A percentile compares a stretch with the other conserved stretches of the same genome.
phyloP scores from a whole-genome alignment of 495 filamentous ascomycete species.

The Aspergillus olivimuriae region DNA sequence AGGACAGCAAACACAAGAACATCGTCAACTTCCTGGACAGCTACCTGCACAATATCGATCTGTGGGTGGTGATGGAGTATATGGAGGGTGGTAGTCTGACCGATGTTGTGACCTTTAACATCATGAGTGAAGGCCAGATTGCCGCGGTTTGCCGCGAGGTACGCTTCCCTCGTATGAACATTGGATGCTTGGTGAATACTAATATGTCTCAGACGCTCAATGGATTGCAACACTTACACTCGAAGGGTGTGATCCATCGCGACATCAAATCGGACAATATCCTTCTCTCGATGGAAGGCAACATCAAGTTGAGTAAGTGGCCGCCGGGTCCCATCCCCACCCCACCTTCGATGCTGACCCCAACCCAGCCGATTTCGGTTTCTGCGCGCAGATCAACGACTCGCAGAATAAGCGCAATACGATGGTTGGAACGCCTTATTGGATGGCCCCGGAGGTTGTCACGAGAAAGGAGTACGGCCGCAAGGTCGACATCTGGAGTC shows the following conservation, averaged over 20 bases:
- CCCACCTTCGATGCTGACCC: conserved; percentile 22
- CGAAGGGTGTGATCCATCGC: conserved; percentile 94
- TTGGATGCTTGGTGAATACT: too few relatives aligned
- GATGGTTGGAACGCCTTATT: conserved; percentile 98
- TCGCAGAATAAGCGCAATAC: conserved; percentile 95
- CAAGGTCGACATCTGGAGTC: conserved; percentile 97
- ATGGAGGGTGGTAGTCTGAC: conserved; percentile 98
- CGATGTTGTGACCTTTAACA: conserved; percentile 97
- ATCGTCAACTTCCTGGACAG: conserved; percentile 99
- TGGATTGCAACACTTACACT: conserved; percentile 91
- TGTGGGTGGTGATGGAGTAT: conserved; percentile 99
- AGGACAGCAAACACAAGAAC: conserved; percentile 95
- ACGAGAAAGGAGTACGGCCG: conserved; percentile 96
- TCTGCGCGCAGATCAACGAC: conserved; percentile 98
- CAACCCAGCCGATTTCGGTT: conserved; percentile 84
- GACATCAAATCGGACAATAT: conserved; percentile 99
- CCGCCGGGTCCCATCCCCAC: background rate
- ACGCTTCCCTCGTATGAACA: too few relatives aligned
- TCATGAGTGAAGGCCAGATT: conserved; percentile 97
- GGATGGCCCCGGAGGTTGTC: conserved; percentile 99
- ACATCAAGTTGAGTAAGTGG: conserved; percentile 92
- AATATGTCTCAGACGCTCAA: conserved; percentile 57
- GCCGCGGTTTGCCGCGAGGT: conserved; percentile 90
- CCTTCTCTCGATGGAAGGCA: conserved; percentile 86
- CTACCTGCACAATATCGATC: conserved; percentile 77